Percentiles rank a stretch among this genome's conserved stretches.
phyloP scores from a whole-genome alignment of 305 asterid genomes.

The Solanum hybrid region DNA sequence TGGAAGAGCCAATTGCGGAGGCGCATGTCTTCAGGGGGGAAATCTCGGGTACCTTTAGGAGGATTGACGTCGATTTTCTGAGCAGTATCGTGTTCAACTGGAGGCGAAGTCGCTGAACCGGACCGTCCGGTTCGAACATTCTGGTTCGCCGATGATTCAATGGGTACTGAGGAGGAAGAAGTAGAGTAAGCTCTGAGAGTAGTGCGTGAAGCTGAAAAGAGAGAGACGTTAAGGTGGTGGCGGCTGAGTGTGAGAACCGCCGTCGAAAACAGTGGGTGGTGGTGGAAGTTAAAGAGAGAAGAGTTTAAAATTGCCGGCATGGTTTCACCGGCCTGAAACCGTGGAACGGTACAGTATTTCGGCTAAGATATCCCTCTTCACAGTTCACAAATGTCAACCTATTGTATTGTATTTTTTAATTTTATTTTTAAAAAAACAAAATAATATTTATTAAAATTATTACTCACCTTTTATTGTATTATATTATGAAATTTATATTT shows the following conservation, averaged over 20 bases:
- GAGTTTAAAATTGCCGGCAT: slow-evolving; percentile 49
- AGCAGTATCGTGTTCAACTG: slow-evolving; percentile 21
- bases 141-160: slow-evolving; percentile 21
- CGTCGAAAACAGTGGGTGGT: slow-evolving; percentile 21
- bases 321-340: slow-evolving; percentile 1
- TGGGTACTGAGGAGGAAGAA: background rate
- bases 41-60: slow-evolving; percentile 90
- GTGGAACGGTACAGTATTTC: background rate
- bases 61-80: slow-evolving; percentile 90
- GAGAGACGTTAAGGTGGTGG: slow-evolving; percentile 25
- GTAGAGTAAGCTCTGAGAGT: slow-evolving; percentile 6
- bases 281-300: slow-evolving; percentile 49
- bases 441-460: too few relatives aligned
- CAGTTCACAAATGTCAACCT: background rate
- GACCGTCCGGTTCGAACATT: slow-evolving; percentile 46
- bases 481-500: too few relatives aligned
- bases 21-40: slow-evolving; percentile 95
- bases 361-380: background rate
- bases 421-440: too few relatives aligned
- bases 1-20: slow-evolving; percentile 87
- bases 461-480: background rate
- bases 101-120: slow-evolving; percentile 42
- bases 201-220: slow-evolving; percentile 18
- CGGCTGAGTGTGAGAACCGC: slow-evolving; percentile 29
- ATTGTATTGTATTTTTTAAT: background rate